These are phyloP conservation scores for Irpex sp. DNA, from an alignment of 1,284 basidiomycete genomes.

Conservation along the genomic window DNA sequence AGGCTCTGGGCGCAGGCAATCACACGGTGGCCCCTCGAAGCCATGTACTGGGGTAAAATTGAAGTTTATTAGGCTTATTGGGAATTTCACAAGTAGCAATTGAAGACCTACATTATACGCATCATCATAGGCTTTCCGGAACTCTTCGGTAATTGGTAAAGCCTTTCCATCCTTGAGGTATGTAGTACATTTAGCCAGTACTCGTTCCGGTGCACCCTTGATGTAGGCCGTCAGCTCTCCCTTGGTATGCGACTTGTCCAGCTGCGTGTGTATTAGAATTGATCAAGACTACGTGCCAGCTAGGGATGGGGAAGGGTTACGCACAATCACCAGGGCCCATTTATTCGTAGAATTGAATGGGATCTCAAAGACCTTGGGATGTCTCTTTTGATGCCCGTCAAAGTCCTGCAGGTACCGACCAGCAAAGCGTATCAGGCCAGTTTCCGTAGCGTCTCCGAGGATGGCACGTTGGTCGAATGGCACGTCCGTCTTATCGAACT, in stretches of 20 bases:
- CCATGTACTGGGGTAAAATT: slow-evolving; percentile 54
- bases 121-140: slow-evolving; percentile 48
- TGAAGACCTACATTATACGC: slow-evolving; percentile 49
- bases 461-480: slow-evolving; percentile 62
- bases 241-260: slow-evolving; percentile 48
- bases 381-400: slow-evolving; percentile 47
- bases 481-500: slow-evolving; percentile 62
- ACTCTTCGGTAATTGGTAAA: slow-evolving; percentile 52
- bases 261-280: slow-evolving; percentile 26
- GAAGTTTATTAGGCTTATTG: background rate
- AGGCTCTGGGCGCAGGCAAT: slow-evolving; percentile 64
- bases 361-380: slow-evolving; percentile 62
- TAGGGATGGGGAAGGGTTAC: slow-evolving; percentile 19
- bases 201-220: slow-evolving; percentile 68
- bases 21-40: slow-evolving; percentile 65
- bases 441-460: slow-evolving; percentile 69
- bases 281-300: background rate
- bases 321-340: slow-evolving; percentile 65
- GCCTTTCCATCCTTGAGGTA: slow-evolving; percentile 50
- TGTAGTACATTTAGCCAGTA: slow-evolving; percentile 59
- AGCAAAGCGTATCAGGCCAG: slow-evolving; percentile 63
- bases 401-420: slow-evolving; percentile 51
- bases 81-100: slow-evolving; percentile 3
- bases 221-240: slow-evolving; percentile 52
- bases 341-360: slow-evolving; percentile 73